phyloP scores from a whole-genome alignment of 306 rosid genomes.

The Boehmeria nivea region DNA sequence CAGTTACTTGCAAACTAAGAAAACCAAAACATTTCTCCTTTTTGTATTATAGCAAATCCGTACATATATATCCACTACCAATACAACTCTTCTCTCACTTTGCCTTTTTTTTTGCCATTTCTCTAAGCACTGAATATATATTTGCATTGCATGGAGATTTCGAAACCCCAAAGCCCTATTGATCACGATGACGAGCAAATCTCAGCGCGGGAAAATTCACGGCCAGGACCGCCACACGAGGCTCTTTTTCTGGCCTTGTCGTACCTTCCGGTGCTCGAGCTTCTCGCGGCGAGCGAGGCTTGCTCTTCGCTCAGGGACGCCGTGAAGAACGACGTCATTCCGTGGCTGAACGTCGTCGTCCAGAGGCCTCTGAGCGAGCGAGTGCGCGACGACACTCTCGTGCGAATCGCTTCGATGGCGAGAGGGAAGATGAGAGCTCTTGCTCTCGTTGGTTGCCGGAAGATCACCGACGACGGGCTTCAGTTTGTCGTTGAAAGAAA shows the following conservation, averaged over 20 bases:
- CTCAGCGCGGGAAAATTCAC: not conserved
- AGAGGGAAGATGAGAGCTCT: slow-evolving; percentile 51
- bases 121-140: no score
- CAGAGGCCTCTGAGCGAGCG: slow-evolving; percentile 47
- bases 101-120: no score
- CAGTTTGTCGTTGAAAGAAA: slow-evolving; percentile 45
- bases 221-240: slow-evolving; percentile 43
- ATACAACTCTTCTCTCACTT: no score
- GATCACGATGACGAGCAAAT: no score
- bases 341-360: slow-evolving; percentile 56
- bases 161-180: not conserved
- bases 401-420: slow-evolving; percentile 51
- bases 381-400: slow-evolving; percentile 38
- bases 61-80: no score
- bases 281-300: slow-evolving; percentile 51
- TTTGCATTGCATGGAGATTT: slow-evolving; percentile 24
- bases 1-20: not conserved
- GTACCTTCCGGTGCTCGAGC: slow-evolving; percentile 60
- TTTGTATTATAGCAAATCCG: no score
- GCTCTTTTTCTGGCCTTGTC: slow-evolving; percentile 50
- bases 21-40: not conserved
- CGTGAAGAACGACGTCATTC: slow-evolving; percentile 48
- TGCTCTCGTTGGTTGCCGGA: slow-evolving; percentile 47
- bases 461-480: slow-evolving; percentile 61
- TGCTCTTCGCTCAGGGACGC: slow-evolving; percentile 58